Base-by-base conservation (phyloP, 192 early-diverging fungal species). In the Globomyces pollinis-pini region DNA sequence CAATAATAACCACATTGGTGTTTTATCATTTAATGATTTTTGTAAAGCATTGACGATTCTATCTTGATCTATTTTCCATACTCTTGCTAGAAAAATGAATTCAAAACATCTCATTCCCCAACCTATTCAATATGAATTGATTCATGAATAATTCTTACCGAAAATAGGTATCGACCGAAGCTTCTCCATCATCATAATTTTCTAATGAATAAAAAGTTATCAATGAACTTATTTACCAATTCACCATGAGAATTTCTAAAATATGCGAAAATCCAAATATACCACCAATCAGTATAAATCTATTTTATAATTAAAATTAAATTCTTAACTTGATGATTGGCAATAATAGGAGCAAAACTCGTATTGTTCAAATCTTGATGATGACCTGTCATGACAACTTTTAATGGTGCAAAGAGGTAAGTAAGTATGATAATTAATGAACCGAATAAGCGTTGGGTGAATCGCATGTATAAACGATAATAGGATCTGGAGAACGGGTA, bases 71-170 rank as follows among this genome's bases (percentile, higher is more conserved):
- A 87, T 72, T 12, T 74, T 79, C 83, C 84, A 88, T 56, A 86
- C 90, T 62, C 91, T 87, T 67, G 89, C 87, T 59, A 98, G 68
- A 66, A 95, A 87, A 20, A 98, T 91, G 66, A 93, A 98, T 62
- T 93, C 89, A 53, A 95, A 86, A 51, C 93, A 84, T 50, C 74
- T 78, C 91, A 95, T 95, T 18, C 76, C 71, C 62, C 15, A 15
- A 6, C 45, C 45, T 7, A 23, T 18, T 20, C 4, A 4, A n/a
- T n/a, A n/a, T n/a, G n/a, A n/a, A n/a, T n/a, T n/a, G n/a, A n/a
- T n/a, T n/a, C n/a, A n/a, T n/a, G n/a, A n/a, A n/a, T n/a, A n/a
- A n/a, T n/a, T n/a, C n/a, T n/a, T n/a, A n/a, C n/a, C n/a, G n/a
- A 92, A 88, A 38, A 98, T 68, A 5, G 95, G 95, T n/a, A 98